Percentiles rank a stretch among this genome's conserved stretches.
These are phyloP conservation scores for Lipomyces yamadae DNA, from an alignment of 805 yeast species.

Conservation along the genomic window DNA sequence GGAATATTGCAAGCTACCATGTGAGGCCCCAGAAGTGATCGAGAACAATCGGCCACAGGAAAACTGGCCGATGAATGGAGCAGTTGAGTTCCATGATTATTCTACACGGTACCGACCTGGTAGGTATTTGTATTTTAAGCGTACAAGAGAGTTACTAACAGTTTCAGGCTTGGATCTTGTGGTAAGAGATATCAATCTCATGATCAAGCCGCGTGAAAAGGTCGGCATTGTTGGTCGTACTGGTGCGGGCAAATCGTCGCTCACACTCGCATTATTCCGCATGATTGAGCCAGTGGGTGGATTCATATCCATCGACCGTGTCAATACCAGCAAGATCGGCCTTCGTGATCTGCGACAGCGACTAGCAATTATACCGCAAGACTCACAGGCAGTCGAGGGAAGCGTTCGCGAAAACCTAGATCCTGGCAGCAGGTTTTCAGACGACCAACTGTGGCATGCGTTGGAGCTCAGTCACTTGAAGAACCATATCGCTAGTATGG, in stretches of 20 bases:
- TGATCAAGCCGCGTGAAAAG: constrained; percentile 74
- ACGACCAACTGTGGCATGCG: constrained; percentile 81
- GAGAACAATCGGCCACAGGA: constrained; percentile 67
- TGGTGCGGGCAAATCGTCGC: constrained; percentile 92
- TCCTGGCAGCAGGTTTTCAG: constrained; percentile 69
- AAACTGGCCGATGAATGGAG: constrained; percentile 76
- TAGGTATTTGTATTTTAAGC: constrained; percentile 4
- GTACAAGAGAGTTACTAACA: neutral
- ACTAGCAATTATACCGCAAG: constrained; percentile 89
- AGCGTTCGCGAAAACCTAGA: constrained; percentile 83
- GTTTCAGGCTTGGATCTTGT: constrained; percentile 65
- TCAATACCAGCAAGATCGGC: constrained; percentile 70
- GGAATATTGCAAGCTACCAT: constrained; percentile 73
- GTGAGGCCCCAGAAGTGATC: constrained; percentile 80
- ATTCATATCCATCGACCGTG: constrained; percentile 70
- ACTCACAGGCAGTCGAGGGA: constrained; percentile 89
- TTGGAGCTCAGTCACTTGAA: constrained; percentile 79
- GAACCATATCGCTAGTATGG: constrained; percentile 61
- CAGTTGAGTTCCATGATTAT: constrained; percentile 68
- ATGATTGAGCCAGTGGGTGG: constrained; percentile 79
- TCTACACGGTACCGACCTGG: constrained; percentile 81
- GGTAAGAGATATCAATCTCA: constrained; percentile 65
- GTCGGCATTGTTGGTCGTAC: constrained; percentile 96
- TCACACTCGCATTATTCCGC: constrained; percentile 81
- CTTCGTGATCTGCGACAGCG: constrained; percentile 74